These are phyloP conservation scores for Fusarium setosum DNA, from an alignment of 2,329 filamentous ascomycete genomes.

Conservation along the genomic window DNA sequence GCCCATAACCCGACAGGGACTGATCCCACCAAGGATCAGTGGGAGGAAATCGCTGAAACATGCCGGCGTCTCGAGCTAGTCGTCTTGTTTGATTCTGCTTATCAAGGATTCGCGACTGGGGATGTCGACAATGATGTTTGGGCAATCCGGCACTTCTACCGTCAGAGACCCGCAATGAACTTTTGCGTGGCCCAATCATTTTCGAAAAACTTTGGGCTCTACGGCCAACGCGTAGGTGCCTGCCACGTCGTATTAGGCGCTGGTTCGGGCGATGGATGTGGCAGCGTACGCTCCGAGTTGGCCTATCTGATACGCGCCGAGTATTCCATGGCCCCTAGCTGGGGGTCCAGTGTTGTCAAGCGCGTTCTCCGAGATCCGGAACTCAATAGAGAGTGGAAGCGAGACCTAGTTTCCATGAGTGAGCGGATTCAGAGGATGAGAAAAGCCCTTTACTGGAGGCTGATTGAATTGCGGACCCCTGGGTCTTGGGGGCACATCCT, in stretches of 20 bases:
- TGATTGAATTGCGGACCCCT: constrained; percentile 87
- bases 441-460: constrained; percentile 76
- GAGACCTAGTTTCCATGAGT: constrained; percentile 90
- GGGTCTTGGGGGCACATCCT: constrained; percentile 97
- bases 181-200: constrained; percentile 93
- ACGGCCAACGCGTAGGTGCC: constrained; percentile 93
- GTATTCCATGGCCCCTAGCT: constrained; percentile 95
- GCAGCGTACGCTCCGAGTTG: constrained; percentile 25
- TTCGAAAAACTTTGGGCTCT: constrained; percentile 98
- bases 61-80: constrained; percentile 85
- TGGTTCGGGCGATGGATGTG: constrained; percentile 73
- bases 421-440: constrained; percentile 95
- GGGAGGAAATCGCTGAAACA: constrained; percentile 85
- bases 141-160: constrained; percentile 91
- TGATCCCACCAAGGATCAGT: constrained; percentile 92
- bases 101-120: constrained; percentile 97
- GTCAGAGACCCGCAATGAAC: constrained; percentile 79
- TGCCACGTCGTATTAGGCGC: constrained; percentile 93
- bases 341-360: constrained; percentile 88
- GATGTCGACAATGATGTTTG: constrained; percentile 85
- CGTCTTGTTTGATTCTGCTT: constrained; percentile 97
- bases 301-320: constrained; percentile 87
- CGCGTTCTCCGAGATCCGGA: constrained; percentile 83
- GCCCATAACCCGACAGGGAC: constrained; percentile 98
- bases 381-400: constrained; percentile 91